A percentile compares a stretch with the other conserved stretches of the same genome.
phyloP scores from a whole-genome alignment of 192 early-diverging fungal genomes.

The Mortierella alpina region DNA sequence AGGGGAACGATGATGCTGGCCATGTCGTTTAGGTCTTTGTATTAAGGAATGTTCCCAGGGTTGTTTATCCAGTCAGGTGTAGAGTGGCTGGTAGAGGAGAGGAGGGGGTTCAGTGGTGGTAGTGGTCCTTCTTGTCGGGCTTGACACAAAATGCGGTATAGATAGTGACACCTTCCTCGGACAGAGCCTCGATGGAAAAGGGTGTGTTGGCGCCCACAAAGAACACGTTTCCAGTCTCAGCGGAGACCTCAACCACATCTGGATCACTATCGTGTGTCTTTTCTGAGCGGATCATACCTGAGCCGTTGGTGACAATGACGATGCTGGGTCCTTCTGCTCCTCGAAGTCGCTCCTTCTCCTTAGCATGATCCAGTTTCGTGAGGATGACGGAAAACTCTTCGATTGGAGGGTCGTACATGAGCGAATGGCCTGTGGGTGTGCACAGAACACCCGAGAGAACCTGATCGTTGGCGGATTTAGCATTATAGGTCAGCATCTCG shows the following conservation, averaged over 20 bases:
- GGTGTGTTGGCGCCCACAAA: constrained; percentile 76
- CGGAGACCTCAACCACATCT: constrained; percentile 17
- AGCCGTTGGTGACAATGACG: constrained; percentile 84
- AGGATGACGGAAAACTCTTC: constrained; percentile 91
- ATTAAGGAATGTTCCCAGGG: too few relatives aligned
- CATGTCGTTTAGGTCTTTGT: too few relatives aligned
- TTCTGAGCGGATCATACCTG: constrained; percentile 62
- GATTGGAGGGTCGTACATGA: constrained; percentile 95
- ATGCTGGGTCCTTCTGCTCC: constrained; percentile 85
- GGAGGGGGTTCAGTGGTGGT: constrained; percentile 18
- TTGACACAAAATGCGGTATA: constrained; percentile 60
- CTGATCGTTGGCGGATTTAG: constrained; percentile 83
- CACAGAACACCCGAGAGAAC: constrained; percentile 74
- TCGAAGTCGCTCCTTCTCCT: constrained; percentile 63
- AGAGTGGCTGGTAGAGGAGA: too few relatives aligned
- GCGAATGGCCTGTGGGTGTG: constrained; percentile 58
- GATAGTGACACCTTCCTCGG: constrained; percentile 54
- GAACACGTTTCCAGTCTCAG: constrained; percentile 77
- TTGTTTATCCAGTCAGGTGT: too few relatives aligned
- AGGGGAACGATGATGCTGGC: too few relatives aligned
- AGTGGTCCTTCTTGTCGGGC: constrained; percentile 47
- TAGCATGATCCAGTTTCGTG: constrained; percentile 61
- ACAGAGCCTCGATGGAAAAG: constrained; percentile 55
- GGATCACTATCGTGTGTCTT: constrained; percentile 35
- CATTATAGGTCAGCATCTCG: constrained; percentile 90